Conservation (phyloP, 164 flowering plant genomes). For the Vitis rupestris region DNA sequence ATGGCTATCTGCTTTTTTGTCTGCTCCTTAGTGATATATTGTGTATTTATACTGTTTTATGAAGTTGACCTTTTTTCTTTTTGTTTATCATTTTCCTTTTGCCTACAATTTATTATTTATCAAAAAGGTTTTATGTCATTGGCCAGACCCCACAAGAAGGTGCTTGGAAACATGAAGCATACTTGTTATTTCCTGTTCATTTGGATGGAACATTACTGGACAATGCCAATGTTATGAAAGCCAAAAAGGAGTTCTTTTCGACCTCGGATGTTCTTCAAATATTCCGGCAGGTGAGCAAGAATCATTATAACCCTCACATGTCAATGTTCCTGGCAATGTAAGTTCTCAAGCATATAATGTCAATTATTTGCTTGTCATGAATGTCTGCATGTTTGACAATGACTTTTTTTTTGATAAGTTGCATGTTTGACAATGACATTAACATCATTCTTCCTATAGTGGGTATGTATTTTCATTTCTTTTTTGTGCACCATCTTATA, state of each 20-base stretch:
- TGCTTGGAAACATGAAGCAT: constrained; percentile 87
- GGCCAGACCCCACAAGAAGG: constrained; percentile 66
- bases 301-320: not conserved
- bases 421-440: no score
- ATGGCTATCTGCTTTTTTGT: not conserved
- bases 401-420: no score
- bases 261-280: constrained; percentile 85
- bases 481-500: no score
- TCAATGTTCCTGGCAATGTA: no score
- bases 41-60: not conserved
- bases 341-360: no score
- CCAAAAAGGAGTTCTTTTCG: constrained; percentile 77
- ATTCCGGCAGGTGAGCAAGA: constrained; percentile 74
- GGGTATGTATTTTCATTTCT: no score
- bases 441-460: no score
- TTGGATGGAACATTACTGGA: constrained; percentile 93
- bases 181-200: constrained; percentile 92
- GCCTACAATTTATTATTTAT: not conserved
- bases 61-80: not conserved
- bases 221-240: constrained; percentile 69
- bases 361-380: no score
- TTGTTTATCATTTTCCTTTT: not conserved
- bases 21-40: not conserved
- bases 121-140: constrained; percentile 6
- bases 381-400: no score